Evolutionary conservation across 805 yeast species (phyloP), one percentile per base, ranked within the genome.

Genomic region (Candida ovalis): DNA sequence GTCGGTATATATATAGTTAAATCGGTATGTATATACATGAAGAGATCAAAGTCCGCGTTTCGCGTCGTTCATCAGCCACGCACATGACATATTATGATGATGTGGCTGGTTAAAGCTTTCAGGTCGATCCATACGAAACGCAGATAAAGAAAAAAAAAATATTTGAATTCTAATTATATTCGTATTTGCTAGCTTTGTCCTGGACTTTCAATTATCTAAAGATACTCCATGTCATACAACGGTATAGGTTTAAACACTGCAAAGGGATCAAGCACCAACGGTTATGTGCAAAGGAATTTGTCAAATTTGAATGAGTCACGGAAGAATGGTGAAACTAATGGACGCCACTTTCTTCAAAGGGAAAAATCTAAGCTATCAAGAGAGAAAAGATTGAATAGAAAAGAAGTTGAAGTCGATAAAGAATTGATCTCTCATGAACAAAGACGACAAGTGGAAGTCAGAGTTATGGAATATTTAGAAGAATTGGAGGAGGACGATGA

Each of bases 231-330:
- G 83, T 76, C 82, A 13, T 78, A 77, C 56, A 79, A 78, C 57
- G 82, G 84, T 4, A 74, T 81, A 39, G 85, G 85, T 0, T 65
- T 81, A 21, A 72, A 71, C 38, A 74, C 79, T 0, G 78, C 84
- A 0, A 67, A 83, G 53, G 87, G 88, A 0, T 71, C 85, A 0
- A 82, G 84, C 0, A 82, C 88, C 0, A 80, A 84, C 22, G 88
- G 88, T 0, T 72, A 73, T 54, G 74, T 82, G 2, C 84, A 81
- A 55, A 69, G 72, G 51, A 81, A 71, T 53, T 58, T 63, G 1
- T 61, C 74, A 0, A 53, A 60, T 17, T 30, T 54, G 3, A 56
- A 61, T 24, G 58, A 54, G 35, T 50, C 51, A 28, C 44, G 50
- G 24, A 49, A 50, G 18, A 60, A 59, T 15, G 61, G 54, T 22